Base-by-base conservation (phyloP, 2,329 filamentous ascomycete species). In the Lachnellula willkommii region DNA sequence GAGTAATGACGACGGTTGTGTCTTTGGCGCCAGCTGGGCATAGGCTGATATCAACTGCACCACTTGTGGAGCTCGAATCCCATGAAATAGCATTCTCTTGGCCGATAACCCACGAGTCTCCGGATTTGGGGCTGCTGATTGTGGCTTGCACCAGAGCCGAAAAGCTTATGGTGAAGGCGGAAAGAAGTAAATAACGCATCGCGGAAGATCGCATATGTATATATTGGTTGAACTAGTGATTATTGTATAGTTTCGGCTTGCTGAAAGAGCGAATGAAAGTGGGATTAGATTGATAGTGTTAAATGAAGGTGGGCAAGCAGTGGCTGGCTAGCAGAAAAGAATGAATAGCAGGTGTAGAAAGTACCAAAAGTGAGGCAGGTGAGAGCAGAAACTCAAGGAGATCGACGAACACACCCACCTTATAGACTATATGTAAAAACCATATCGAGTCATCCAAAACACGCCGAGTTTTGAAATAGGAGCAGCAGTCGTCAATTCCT, bases 1-100 rank as follows among this genome's bases (percentile, higher is more conserved):
- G 76, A 56, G 77, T 70, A 48, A 80, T 78, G 63, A 74, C 68
- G 53, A 79, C 52, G 26, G 60, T 51, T 9, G 54, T 60, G 22
- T 64, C 60, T 15, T 36, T 56, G 12, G 60, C 58, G n/a, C 58
- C 57, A 9, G 58, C 48, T 11, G 61, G 61, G 4, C 56, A 52
- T 12, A 61, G 47, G 15, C 59, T 51, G 24, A 56, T 54, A 40
- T 64, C 55, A 22, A 60, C 28, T 7, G 42, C 37, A n/a, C 50
- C 55, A 22, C 39, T 50, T 36, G 59, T 43, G 20, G 52, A 54
- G 35, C 47, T 52, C 3, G 54, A 58, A 45, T 64, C 60, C 62
- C 62, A 64, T 12, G 24, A 28, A 22, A 64, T 58, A 12, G 46
- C 51, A 4, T 54, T 54, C 14, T 54, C 47, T 47, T 55, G 26